Evolutionary conservation across 306 rosid species (phyloP), one percentile per base, ranked within the genome.

Genomic region (Notholithocarpus densiflorus): DNA sequence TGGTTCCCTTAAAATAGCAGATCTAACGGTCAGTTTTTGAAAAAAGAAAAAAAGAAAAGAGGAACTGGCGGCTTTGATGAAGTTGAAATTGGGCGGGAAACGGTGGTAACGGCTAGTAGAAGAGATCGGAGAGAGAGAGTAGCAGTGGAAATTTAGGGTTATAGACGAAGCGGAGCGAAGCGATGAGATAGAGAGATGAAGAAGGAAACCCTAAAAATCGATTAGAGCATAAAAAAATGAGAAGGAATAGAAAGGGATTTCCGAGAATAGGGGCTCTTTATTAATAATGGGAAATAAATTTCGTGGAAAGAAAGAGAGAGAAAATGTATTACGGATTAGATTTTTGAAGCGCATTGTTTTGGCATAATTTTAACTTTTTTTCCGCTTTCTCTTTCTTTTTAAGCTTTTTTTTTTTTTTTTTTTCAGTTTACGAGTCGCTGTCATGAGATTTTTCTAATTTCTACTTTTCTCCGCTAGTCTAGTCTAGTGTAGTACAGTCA

Each of bases 11-110:
- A 40, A 85, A 81, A 75, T 64, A 82, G 77, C 77, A 75, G 97
- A 88, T 89, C 90, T 24, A 89, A 95, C 97, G 96, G 97, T 88
- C 89, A 88, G 74, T 78, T 87, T 91, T 88, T 84, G 87, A 85
- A 40, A 40, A 40, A 0, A 40, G 12, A 40, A 8, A 40, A 40
- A 40, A 89, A 59, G 32, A 61, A 0, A 57, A 20, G 15, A 32
- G 26, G 5, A 68, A 18, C 72, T 2, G 17, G 80, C 68, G 82
- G 86, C 78, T 69, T 7, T 6, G 73, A 83, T 40, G 68, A 23
- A n/a, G 79, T 43, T 55, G 82, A 52, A 83, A 79, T 77, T 90
- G 1, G 93, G 98, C 98, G 98, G 95, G 92, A 88, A 90, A 82
- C 8, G 73, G 60, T 7, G 32, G 40, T 57, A 87, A 89, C 88